Conservation (phyloP, 257 asterid genomes). For the Echites panduratus region DNA sequence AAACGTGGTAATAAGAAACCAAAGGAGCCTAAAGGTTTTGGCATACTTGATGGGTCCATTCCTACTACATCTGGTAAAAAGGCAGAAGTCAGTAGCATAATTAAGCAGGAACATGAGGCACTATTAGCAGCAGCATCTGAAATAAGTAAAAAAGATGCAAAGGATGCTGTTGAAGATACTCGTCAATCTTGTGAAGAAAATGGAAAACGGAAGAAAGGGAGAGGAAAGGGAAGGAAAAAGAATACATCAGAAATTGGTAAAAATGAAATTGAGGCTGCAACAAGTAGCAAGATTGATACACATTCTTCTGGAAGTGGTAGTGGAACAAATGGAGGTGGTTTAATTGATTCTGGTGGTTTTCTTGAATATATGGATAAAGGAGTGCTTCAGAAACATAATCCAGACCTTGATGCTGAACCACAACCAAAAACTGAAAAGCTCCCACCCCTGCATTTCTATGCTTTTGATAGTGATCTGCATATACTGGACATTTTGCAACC, state of each 20-base stretch:
- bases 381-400: slow-evolving; percentile 52
- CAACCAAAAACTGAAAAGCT: slow-evolving; percentile 28
- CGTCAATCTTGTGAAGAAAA: slow-evolving; percentile 22
- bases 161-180: slow-evolving; percentile 34
- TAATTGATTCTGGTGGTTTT: slow-evolving; percentile 25
- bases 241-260: slow-evolving; percentile 33
- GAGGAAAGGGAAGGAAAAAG: slow-evolving; percentile 40
- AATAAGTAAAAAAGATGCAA: slow-evolving; percentile 49
- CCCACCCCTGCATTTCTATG: slow-evolving; percentile 69
- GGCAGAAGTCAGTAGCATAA: slow-evolving; percentile 68
- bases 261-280: slow-evolving; percentile 36
- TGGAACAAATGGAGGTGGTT: slow-evolving; percentile 17
- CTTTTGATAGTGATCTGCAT: slow-evolving; percentile 73
- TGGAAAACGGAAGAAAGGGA: slow-evolving; percentile 36
- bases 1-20: slow-evolving; percentile 68
- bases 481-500: slow-evolving; percentile 82
- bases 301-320: slow-evolving; percentile 31
- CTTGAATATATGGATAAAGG: slow-evolving; percentile 26
- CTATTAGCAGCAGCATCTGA: slow-evolving; percentile 73
- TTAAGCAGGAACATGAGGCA: slow-evolving; percentile 86
- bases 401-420: slow-evolving; percentile 29
- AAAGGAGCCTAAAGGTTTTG: slow-evolving; percentile 80
- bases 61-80: slow-evolving; percentile 62
- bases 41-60: slow-evolving; percentile 73
- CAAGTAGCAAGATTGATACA: slow-evolving; percentile 31